These are phyloP conservation scores for Populus trichocarpa DNA, from an alignment of 441 rosid genomes.

Conservation along the genomic window DNA sequence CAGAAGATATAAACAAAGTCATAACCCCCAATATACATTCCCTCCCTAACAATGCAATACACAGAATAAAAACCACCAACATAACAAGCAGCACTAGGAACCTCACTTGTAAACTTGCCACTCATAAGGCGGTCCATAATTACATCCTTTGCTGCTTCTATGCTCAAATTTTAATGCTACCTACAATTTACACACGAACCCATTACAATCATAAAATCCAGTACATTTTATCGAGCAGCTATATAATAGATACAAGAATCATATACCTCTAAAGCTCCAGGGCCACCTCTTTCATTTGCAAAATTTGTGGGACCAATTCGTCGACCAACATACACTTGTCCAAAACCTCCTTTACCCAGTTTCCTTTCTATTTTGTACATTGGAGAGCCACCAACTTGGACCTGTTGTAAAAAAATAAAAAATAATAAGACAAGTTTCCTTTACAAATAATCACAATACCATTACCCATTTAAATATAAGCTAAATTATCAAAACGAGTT, in stretches of 20 bases:
- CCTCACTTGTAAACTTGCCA: constrained; percentile 97
- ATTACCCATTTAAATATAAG: not conserved
- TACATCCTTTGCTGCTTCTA: constrained; percentile 49
- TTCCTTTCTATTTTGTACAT: constrained; percentile 10
- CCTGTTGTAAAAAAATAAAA: not conserved
- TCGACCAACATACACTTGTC: constrained; percentile 17
- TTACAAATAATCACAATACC: not conserved
- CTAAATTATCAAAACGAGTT: not conserved
- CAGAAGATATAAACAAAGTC: constrained; percentile 9
- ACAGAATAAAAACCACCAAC: constrained; percentile 8
- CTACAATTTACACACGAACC: constrained; percentile 28
- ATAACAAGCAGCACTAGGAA: constrained; percentile 5
- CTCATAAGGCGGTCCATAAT: constrained; percentile 67
- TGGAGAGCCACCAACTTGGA: constrained; percentile 12
- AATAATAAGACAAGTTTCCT: not conserved
- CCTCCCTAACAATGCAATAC: not conserved
- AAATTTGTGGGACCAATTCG: constrained; percentile 1
- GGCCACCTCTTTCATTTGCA: constrained; percentile 12
- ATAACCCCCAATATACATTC: not conserved
- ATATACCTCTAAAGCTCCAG: constrained; percentile 26
- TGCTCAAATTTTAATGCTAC: constrained; percentile 95
- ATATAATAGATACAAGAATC: not conserved
- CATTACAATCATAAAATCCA: not conserved
- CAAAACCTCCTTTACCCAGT: constrained; percentile 19
- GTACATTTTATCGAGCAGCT: not conserved